Evolutionary conservation across 1,284 basidiomycete genomes (phyloP).

Genomic region (Xerocomus cyaneibrunnescens): DNA sequence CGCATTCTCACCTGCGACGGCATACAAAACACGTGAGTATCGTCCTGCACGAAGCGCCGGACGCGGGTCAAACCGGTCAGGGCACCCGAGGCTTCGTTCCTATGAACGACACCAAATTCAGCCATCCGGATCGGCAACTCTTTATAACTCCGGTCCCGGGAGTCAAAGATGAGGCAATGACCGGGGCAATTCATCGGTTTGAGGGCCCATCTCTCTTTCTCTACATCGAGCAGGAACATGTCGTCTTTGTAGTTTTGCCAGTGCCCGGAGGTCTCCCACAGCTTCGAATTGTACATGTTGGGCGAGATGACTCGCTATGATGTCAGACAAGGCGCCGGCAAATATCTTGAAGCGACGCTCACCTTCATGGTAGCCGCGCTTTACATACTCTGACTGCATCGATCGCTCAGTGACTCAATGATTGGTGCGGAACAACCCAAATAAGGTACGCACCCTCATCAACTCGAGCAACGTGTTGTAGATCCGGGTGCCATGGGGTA

Average conservation of each 20-base stretch:
- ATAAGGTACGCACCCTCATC: slow-evolving; percentile 68
- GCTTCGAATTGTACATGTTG: slow-evolving; percentile 95
- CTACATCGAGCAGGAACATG: slow-evolving; percentile 94
- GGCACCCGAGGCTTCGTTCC: slow-evolving; percentile 96
- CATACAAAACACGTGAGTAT: slow-evolving; percentile 95
- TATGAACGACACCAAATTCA: slow-evolving; percentile 94
- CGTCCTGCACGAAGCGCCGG: slow-evolving; percentile 95
- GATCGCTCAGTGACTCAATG: slow-evolving; percentile 1
- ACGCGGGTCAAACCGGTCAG: slow-evolving; percentile 94
- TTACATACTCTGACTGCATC: slow-evolving; percentile 72
- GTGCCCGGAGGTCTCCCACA: slow-evolving; percentile 99
- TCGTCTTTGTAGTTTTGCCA: slow-evolving; percentile 98
- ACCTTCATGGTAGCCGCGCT: slow-evolving; percentile 88
- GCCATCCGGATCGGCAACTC: slow-evolving; percentile 95
- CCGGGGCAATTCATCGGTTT: slow-evolving; percentile 99
- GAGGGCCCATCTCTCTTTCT: slow-evolving; percentile 93
- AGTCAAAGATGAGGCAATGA: slow-evolving; percentile 96
- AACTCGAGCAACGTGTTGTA: slow-evolving; percentile 94
- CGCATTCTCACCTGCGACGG: slow-evolving; percentile 66
- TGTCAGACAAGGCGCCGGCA: slow-evolving; percentile 8
- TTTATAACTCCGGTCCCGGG: slow-evolving; percentile 87
- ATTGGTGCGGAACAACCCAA: background rate
- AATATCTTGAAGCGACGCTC: background rate
- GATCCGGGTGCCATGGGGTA: slow-evolving; percentile 70
- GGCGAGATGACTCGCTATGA: slow-evolving; percentile 81